A percentile compares a stretch with the other conserved stretches of the same genome.
These are phyloP conservation scores for Powellomyces hirtus DNA, from an alignment of 192 early-diverging fungal genomes.

Conservation along the genomic window DNA sequence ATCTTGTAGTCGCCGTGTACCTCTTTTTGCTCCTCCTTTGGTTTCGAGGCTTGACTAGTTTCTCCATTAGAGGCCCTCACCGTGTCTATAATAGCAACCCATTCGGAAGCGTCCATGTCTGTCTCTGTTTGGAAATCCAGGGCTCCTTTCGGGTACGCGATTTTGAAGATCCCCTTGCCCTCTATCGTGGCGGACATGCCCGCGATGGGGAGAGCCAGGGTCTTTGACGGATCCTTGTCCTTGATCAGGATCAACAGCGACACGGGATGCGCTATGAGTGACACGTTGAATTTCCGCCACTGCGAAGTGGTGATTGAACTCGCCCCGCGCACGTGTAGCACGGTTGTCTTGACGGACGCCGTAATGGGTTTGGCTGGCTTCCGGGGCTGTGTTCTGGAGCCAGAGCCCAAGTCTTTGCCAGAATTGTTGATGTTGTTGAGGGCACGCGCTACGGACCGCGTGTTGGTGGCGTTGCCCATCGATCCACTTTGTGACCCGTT, in stretches of 20 bases:
- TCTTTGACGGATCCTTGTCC: background rate
- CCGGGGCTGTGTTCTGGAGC: background rate
- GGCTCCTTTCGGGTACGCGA: background rate
- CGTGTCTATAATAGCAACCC: background rate
- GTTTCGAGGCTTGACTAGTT: too few species aligned
- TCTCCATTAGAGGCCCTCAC: too few species aligned
- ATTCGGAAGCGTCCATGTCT: background rate
- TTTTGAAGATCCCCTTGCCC: background rate
- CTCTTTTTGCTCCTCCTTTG: too few species aligned
- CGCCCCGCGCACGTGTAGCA: background rate
- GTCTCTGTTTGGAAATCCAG: background rate
- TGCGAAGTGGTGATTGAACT: slow-evolving; percentile 9
- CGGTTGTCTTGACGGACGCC: background rate
- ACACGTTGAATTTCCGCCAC: background rate
- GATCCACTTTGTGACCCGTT: background rate
- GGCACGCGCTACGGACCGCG: background rate
- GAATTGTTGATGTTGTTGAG: background rate
- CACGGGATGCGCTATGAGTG: background rate
- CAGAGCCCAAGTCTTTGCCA: background rate
- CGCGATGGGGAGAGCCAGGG: background rate
- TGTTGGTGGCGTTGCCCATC: background rate
- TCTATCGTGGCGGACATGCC: background rate
- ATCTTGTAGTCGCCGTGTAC: too few species aligned
- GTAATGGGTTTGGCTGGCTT: background rate
- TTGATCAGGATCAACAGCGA: background rate